Conservation (phyloP, 2,329 filamentous ascomycete species). For the Neonectria punicea region DNA sequence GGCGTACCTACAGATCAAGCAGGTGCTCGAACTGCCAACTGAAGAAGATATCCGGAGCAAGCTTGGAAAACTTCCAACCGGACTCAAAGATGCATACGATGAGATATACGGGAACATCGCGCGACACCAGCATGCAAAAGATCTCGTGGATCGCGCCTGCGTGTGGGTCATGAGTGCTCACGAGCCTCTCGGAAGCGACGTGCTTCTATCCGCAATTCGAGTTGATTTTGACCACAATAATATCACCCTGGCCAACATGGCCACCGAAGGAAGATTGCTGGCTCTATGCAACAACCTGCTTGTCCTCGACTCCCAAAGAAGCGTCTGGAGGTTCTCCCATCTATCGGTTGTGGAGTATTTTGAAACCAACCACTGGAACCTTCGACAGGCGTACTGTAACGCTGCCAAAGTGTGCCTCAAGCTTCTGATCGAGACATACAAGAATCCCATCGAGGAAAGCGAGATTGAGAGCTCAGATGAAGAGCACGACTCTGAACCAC, state of each 20-base stretch:
- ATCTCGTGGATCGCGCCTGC: background rate
- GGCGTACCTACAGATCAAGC: constrained; percentile 4
- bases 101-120: constrained; percentile 1
- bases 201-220: background rate
- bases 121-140: background rate
- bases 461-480: background rate
- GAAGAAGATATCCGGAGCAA: background rate
- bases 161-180: background rate
- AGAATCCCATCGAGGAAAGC: background rate
- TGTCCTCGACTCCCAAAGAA: background rate
- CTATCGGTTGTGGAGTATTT: background rate
- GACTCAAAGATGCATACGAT: constrained; percentile 11
- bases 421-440: background rate
- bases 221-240: background rate
- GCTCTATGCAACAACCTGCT: background rate
- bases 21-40: constrained; percentile 1
- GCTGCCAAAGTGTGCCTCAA: background rate
- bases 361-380: background rate
- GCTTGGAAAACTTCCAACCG: background rate
- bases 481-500: background rate
- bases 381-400: background rate
- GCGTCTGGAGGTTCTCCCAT: background rate
- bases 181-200: background rate
- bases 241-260: background rate
- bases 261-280: background rate